These are phyloP conservation scores for Yarrowia sp. DNA, from an alignment of 805 yeast species.

Conservation along the genomic window DNA sequence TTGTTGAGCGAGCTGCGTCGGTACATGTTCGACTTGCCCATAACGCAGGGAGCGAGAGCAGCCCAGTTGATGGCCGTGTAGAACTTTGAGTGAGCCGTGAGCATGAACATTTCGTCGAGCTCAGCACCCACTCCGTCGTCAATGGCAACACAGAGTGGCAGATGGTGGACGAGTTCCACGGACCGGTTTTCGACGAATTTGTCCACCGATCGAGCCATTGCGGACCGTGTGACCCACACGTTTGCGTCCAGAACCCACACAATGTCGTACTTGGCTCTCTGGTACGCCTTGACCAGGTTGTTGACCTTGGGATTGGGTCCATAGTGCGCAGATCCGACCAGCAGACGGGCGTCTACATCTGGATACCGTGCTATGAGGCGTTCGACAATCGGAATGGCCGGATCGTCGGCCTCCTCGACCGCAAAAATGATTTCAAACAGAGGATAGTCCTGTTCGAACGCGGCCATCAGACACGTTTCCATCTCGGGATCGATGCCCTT, in stretches of 20 bases:
- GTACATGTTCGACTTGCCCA: slow-evolving; percentile 82
- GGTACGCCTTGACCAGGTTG: slow-evolving; percentile 78
- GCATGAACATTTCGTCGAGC: slow-evolving; percentile 79
- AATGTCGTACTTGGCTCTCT: slow-evolving; percentile 62
- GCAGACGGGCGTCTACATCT: slow-evolving; percentile 52
- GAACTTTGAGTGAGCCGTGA: slow-evolving; percentile 81
- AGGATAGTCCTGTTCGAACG: slow-evolving; percentile 69
- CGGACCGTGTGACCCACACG: slow-evolving; percentile 68
- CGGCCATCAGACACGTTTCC: slow-evolving; percentile 60
- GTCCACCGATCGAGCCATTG: slow-evolving; percentile 60
- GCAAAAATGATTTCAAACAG: slow-evolving; percentile 72
- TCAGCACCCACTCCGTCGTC: slow-evolving; percentile 53
- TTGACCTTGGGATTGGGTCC: slow-evolving; percentile 92
- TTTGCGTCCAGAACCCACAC: slow-evolving; percentile 86
- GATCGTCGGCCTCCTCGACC: slow-evolving; percentile 60
- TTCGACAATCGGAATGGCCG: slow-evolving; percentile 57
- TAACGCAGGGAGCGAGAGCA: slow-evolving; percentile 81
- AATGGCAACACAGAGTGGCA: slow-evolving; percentile 47
- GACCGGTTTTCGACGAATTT: slow-evolving; percentile 41
- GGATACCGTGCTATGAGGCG: slow-evolving; percentile 53
- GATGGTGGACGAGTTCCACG: slow-evolving; percentile 73
- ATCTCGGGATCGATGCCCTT: slow-evolving; percentile 81
- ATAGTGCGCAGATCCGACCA: slow-evolving; percentile 49
- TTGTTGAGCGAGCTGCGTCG: slow-evolving; percentile 54
- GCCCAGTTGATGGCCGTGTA: slow-evolving; percentile 73